Base-by-base conservation (phyloP, 768 basidiomycete genomes). In the Xerocomellus amylosporus region DNA sequence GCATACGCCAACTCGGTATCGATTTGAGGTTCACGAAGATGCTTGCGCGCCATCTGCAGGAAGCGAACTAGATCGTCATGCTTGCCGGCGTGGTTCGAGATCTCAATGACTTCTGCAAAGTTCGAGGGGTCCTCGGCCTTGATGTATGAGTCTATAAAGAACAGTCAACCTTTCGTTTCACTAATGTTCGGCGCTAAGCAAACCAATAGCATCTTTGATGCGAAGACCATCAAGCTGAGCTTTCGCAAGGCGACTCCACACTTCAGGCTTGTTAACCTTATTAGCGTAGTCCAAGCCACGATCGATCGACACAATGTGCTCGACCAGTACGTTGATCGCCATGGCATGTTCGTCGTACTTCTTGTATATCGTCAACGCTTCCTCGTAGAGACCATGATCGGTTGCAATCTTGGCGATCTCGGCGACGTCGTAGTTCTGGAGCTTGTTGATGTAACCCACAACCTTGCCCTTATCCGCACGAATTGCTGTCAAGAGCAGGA, bases 391-490 rank as follows among this genome's bases (percentile, higher is more conserved):
- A 26, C 93, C 90, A 67, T 98, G 91, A 55, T 98, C 95, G 24
- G 90, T 96, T 0, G 97, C 96, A 67, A 99, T 98, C 74, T 87
- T 86, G 20, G 97, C 94, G 55, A 99, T 99, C 65, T 98, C 97
- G 40, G 82, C 84, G 49, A 87, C 81, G 68, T 99, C 96, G 66
- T 98, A 98, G 68, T 95, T 93, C 70, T 93, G 85, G 31, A 99
- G 82, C 73, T 95, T 95, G 79, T 94, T 93, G 79, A 99, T 98
- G 71, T 98, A 98, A 28, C 88, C 86, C 59, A 98, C 93, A 42
- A 99, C 97, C 74, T 98, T 97, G 67, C 95, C 95, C 75, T 97
- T 97, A 75, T 98, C 97, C 4, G 96, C 90, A 53, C 94, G 90
- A 64, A 99, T 91, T 44, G 97, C 93, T 8, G 97, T 99, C 58